Evolutionary conservation across 371 early-diverging fungal genomes (phyloP).

Genomic region (Syncephalastrum monosporum): DNA sequence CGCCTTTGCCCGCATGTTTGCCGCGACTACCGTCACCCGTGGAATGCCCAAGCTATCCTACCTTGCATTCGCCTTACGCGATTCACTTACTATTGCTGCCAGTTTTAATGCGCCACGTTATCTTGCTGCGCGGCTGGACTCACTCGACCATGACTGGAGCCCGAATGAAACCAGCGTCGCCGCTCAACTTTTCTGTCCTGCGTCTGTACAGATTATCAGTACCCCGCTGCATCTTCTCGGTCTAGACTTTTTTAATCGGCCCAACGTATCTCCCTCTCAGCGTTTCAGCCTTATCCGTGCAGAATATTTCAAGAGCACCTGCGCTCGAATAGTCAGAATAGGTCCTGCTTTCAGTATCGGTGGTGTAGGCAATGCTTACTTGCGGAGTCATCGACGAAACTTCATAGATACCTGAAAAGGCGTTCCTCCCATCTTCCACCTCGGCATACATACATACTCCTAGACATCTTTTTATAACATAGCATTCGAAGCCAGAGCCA

Average conservation of each 20-base stretch:
- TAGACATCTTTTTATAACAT: too few relatives aligned
- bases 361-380: slow-evolving; percentile 58
- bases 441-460: too few relatives aligned
- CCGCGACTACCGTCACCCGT: slow-evolving; percentile 30
- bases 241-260: slow-evolving; percentile 62
- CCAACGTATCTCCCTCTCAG: slow-evolving; percentile 22
- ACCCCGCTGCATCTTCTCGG: slow-evolving; percentile 64
- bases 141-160: slow-evolving; percentile 7
- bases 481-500: too few relatives aligned
- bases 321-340: slow-evolving; percentile 63
- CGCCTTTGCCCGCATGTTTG: slow-evolving; percentile 63
- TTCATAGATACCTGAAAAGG: too few relatives aligned
- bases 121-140: slow-evolving; percentile 30
- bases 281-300: slow-evolving; percentile 38
- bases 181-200: slow-evolving; percentile 58
- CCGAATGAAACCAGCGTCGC: slow-evolving; percentile 31
- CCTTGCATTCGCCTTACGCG: slow-evolving; percentile 57
- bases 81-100: slow-evolving; percentile 64
- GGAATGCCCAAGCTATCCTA: slow-evolving; percentile 53
- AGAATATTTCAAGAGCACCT: slow-evolving; percentile 56
- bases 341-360: slow-evolving; percentile 74
- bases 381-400: slow-evolving; percentile 6
- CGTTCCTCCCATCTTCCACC: too few relatives aligned
- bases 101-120: slow-evolving; percentile 64
- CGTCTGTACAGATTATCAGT: slow-evolving; percentile 53